Base-by-base conservation (phyloP, 257 asterid species). In the Ilex aquifolium region DNA sequence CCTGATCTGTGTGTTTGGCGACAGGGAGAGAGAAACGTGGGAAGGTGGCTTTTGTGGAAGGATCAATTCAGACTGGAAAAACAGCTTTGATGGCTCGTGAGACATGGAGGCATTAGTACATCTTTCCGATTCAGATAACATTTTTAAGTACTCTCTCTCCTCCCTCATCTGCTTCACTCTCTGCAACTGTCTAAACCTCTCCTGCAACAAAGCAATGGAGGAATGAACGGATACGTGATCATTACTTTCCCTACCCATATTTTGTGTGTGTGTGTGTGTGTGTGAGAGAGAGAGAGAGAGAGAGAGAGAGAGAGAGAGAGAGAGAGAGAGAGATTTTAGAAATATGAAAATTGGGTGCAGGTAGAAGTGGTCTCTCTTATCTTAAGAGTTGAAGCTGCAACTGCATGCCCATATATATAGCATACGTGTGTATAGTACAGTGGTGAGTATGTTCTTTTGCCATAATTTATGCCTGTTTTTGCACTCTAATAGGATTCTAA, bases 141-240 rank as follows among this genome's bases (percentile, higher is more conserved):
- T 17, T 13, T 75, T 66, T 2, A 73, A 57, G 5, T 76, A 71
- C 69, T 76, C 79, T 56, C 66, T 74, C 57, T 74, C 85, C 61
- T 80, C 76, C 64, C 90, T 69, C 67, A 80, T 10, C 57, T 80
- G 76, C 60, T 78, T 83, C 81, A 76, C 81, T 13, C 59, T 76
- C 21, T 76, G 74, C 79, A 83, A 42, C 27, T 72, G 81, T 29
- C 75, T 70, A 70, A 83, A 83, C 69, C 85, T 76, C 78, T 80
- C 84, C 50, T 80, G 90, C 76, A 83, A 67, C 59, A 83, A 44
- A 29, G 82, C 80, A 32, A 81, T 78, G 11, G 83, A 78, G 53
- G 89, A 80, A 31, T 66, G 69, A 21, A 59, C 62, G 6, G 21
- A 62, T 10, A 52, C n/a, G 13, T 62, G 59, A 57, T 68, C 73